These are phyloP conservation scores for Naganishia sp. DNA, from an alignment of 1,284 basidiomycete species.

Conservation along the genomic window DNA sequence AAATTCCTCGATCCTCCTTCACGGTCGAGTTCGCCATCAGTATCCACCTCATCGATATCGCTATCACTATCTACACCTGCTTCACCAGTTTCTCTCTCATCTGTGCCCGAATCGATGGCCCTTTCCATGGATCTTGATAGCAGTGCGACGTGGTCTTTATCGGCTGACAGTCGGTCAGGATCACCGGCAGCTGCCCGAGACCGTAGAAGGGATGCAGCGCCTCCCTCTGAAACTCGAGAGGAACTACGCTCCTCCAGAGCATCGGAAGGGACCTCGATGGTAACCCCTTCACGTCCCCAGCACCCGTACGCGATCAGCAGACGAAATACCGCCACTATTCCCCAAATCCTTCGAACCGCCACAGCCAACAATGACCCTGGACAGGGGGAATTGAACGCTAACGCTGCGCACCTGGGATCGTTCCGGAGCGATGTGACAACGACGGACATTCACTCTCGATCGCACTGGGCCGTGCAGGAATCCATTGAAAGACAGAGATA, in stretches of 20 bases:
- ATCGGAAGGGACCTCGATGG: background rate
- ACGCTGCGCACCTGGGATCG: background rate
- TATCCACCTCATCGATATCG: constrained; percentile 4
- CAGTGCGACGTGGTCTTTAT: constrained; percentile 14
- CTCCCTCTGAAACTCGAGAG: background rate
- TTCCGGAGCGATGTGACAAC: background rate
- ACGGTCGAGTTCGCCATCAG: constrained; percentile 6
- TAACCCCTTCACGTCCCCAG: background rate
- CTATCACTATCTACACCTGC: constrained; percentile 15
- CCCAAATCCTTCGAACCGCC: constrained; percentile 6
- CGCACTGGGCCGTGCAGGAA: constrained; percentile 30
- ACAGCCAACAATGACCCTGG: background rate
- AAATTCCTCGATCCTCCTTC: constrained; percentile 1
- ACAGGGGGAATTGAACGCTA: background rate
- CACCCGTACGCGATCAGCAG: constrained; percentile 11
- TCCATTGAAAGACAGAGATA: constrained; percentile 15
- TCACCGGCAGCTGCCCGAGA: background rate
- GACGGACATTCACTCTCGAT: constrained; percentile 13
- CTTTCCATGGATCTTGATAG: constrained; percentile 26
- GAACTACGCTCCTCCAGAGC: background rate
- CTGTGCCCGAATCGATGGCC: constrained; percentile 12
- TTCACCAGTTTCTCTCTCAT: constrained; percentile 15
- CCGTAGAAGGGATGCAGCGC: background rate
- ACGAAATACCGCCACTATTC: constrained; percentile 18
- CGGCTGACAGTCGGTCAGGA: constrained; percentile 6